Conservation (phyloP, 2,329 filamentous ascomycete genomes). For the Tolypocladium cylindrosporum region DNA sequence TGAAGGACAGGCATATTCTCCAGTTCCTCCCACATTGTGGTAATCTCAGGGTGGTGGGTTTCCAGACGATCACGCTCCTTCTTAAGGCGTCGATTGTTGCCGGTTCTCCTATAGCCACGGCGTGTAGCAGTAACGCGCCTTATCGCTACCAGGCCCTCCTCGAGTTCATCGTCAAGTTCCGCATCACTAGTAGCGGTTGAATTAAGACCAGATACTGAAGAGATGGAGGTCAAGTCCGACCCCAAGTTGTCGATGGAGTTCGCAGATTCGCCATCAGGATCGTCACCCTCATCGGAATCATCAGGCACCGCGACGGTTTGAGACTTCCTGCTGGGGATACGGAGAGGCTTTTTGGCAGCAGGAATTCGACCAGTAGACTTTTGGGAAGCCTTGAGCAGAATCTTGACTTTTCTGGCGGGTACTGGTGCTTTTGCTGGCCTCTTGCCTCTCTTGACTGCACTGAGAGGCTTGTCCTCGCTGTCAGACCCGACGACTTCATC, state of each 20-base stretch:
- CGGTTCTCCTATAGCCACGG: conserved; percentile 21
- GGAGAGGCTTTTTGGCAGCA: not conserved
- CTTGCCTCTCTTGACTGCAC: conserved; percentile 10
- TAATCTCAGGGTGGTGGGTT: conserved; percentile 64
- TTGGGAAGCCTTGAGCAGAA: not conserved
- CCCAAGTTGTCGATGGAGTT: not conserved
- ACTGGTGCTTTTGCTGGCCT: not conserved
- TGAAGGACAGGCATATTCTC: conserved; percentile 58
- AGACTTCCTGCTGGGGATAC: not conserved
- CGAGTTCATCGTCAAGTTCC: not conserved
- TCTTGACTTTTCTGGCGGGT: not conserved
- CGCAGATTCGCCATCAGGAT: not conserved
- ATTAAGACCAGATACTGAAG: conserved; percentile 3
- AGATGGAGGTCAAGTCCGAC: not conserved
- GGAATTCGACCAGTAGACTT: not conserved
- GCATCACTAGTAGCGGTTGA: conserved; percentile 12
- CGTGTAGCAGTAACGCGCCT: conserved; percentile 14
- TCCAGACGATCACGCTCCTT: conserved; percentile 60
- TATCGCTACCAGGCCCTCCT: conserved; percentile 5
- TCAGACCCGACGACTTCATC: conserved; percentile 9
- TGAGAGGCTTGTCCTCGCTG: conserved; percentile 19
- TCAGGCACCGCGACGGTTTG: not conserved
- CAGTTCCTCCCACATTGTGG: conserved; percentile 76
- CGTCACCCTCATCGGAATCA: not conserved
- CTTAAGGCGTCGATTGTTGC: conserved; percentile 16